Percentiles rank a stretch among this genome's conserved stretches.
Evolutionary conservation across 2,329 filamentous ascomycete genomes (phyloP).

Genomic region (Teratosphaeriaceae sp.): DNA sequence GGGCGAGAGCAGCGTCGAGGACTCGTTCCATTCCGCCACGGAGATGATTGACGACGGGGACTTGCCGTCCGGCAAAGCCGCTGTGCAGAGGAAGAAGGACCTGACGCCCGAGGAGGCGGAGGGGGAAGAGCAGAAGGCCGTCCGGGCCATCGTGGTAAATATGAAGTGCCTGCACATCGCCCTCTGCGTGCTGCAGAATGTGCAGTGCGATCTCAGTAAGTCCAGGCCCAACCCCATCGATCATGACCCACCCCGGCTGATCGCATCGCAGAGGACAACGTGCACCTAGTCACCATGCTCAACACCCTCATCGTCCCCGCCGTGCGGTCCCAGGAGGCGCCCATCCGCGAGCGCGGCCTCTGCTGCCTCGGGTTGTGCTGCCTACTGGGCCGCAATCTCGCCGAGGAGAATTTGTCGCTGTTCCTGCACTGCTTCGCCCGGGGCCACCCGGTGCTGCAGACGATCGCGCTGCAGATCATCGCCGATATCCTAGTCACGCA

Average conservation of each 20-base stretch:
- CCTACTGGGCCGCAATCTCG: conserved; percentile 82
- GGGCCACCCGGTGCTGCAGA: conserved; percentile 82
- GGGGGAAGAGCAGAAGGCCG: conserved; percentile 62
- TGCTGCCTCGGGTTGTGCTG: conserved; percentile 87
- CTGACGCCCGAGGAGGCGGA: conserved; percentile 54
- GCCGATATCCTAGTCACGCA: conserved; percentile 90
- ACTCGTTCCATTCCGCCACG: conserved; percentile 89
- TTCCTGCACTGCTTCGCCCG: conserved; percentile 97
- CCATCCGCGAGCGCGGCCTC: conserved; percentile 83
- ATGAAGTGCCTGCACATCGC: conserved; percentile 98
- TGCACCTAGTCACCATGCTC: conserved; percentile 91
- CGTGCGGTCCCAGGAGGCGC: conserved; percentile 85
- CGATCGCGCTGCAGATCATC: conserved; percentile 83
- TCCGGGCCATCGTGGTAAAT: conserved; percentile 91
- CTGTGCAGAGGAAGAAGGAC: conserved; percentile 40
- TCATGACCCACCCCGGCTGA: neutral
- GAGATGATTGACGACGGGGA: conserved; percentile 71
- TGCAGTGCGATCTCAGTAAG: conserved; percentile 62
- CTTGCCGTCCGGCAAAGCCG: conserved; percentile 32
- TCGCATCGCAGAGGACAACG: conserved; percentile 60
- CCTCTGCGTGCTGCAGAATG: conserved; percentile 94
- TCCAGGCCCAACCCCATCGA: neutral
- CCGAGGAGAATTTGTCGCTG: conserved; percentile 82
- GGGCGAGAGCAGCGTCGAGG: conserved; percentile 42
- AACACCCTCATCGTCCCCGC: conserved; percentile 96